A percentile compares a stretch with the other conserved stretches of the same genome.
Conservation (phyloP, 2,329 filamentous ascomycete species). For the Polychaeton citri region DNA sequence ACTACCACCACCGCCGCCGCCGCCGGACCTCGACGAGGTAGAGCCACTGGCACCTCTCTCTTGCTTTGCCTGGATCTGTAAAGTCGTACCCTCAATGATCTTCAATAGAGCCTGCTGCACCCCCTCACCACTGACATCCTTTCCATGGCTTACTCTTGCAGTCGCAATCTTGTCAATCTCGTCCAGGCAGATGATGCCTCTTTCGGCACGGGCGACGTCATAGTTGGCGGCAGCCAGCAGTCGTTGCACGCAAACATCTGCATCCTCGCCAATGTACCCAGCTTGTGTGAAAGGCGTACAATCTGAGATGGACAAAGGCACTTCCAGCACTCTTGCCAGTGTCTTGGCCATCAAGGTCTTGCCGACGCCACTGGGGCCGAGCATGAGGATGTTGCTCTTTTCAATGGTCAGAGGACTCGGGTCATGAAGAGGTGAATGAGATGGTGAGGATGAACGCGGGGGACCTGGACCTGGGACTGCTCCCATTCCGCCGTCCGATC, state of each 20-base stretch:
- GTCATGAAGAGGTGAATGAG: constrained; percentile 40
- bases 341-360: constrained; percentile 96
- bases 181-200: constrained; percentile 88
- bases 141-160: constrained; percentile 72
- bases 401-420: constrained; percentile 60
- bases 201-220: constrained; percentile 69
- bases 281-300: constrained; percentile 94
- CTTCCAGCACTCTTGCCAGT: constrained; percentile 79
- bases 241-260: constrained; percentile 87
- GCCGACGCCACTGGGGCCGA: constrained; percentile 87
- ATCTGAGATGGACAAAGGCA: constrained; percentile 90
- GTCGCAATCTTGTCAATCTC: constrained; percentile 97
- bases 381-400: constrained; percentile 84
- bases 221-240: constrained; percentile 84
- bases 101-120: constrained; percentile 93
- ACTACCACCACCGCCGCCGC: background rate
- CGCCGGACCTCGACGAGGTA: constrained; percentile 2
- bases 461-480: constrained; percentile 12
- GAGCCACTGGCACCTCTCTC: constrained; percentile 35
- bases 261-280: constrained; percentile 94
- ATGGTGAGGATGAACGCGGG: background rate
- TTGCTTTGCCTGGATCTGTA: constrained; percentile 81
- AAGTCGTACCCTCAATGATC: constrained; percentile 87
- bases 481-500: constrained; percentile 5
- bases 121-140: constrained; percentile 90